phyloP scores from a whole-genome alignment of 306 rosid genomes.

The Quercus cerris region DNA sequence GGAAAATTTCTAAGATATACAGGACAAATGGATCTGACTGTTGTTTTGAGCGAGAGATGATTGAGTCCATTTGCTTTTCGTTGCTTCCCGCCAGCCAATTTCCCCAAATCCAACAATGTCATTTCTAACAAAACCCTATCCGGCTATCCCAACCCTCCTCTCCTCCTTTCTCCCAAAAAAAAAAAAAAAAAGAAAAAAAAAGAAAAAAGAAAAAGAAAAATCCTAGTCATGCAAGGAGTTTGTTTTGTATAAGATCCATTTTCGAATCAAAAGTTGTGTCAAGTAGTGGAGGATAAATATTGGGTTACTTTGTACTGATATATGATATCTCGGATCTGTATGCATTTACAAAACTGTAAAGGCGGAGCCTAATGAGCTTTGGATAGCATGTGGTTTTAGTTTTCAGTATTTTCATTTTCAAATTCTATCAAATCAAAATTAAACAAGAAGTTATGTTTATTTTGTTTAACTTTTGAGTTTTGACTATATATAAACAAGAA shows the following conservation, averaged over 20 bases:
- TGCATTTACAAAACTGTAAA: not conserved
- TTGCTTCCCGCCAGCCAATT: no score
- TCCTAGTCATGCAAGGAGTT: not conserved
- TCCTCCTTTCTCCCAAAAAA: not conserved
- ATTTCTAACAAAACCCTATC: no score
- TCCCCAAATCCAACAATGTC: no score
- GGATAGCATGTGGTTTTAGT: not conserved
- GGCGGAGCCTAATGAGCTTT: not conserved
- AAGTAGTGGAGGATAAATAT: not conserved
- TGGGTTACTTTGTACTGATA: not conserved
- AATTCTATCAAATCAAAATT: not conserved
- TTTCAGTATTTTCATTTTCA: not conserved
- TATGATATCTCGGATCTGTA: not conserved
- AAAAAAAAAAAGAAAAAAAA: not conserved
- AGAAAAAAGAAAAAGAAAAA: rapidly evolving
- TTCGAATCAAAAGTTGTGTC: not conserved
- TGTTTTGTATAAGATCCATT: not conserved
- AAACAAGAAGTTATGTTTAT: not conserved
- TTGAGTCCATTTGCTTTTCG: no score
- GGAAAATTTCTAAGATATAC: no score
- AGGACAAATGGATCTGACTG: no score
- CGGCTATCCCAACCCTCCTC: no score
- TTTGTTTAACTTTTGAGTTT: not conserved
- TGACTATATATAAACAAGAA: not conserved
- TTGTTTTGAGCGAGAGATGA: no score